Conservation (phyloP, 1,139 yeast genomes). For the Hansenula sp. region DNA sequence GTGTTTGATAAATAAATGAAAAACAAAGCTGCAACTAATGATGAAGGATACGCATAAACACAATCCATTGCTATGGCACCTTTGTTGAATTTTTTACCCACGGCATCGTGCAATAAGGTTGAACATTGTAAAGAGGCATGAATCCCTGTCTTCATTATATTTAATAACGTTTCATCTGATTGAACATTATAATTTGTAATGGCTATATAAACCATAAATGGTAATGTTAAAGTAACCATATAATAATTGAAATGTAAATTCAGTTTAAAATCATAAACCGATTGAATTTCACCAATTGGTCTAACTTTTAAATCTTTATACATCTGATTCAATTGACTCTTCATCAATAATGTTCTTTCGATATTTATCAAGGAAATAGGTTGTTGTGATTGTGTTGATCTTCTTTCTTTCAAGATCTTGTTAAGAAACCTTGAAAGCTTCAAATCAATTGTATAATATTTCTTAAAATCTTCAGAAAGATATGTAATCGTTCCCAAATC, state of each 20-base stretch:
- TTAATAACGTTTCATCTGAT: conserved; percentile 33
- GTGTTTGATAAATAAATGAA: conserved; percentile 33
- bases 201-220: conserved; percentile 34
- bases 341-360: conserved; percentile 32
- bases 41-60: conserved; percentile 36
- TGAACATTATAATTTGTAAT: conserved; percentile 24
- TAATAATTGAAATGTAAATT: conserved; percentile 35
- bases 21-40: conserved; percentile 30
- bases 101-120: conserved; percentile 28
- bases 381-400: conserved; percentile 27
- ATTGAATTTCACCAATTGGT: conserved; percentile 21
- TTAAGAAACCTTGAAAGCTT: conserved; percentile 31
- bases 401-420: conserved; percentile 33
- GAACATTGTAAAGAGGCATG: conserved; percentile 33
- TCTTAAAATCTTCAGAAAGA: conserved; percentile 27
- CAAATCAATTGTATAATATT: conserved; percentile 29
- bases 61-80: conserved; percentile 38
- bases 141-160: conserved; percentile 33
- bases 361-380: conserved; percentile 33
- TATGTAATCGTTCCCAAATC: conserved; percentile 49
- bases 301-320: conserved; percentile 24
- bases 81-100: conserved; percentile 30
- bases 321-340: conserved; percentile 28
- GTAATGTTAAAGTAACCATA: conserved; percentile 34
- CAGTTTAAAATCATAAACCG: conserved; percentile 34